phyloP scores from a whole-genome alignment of 441 rosid genomes.

The Syzygium syzygioides region DNA sequence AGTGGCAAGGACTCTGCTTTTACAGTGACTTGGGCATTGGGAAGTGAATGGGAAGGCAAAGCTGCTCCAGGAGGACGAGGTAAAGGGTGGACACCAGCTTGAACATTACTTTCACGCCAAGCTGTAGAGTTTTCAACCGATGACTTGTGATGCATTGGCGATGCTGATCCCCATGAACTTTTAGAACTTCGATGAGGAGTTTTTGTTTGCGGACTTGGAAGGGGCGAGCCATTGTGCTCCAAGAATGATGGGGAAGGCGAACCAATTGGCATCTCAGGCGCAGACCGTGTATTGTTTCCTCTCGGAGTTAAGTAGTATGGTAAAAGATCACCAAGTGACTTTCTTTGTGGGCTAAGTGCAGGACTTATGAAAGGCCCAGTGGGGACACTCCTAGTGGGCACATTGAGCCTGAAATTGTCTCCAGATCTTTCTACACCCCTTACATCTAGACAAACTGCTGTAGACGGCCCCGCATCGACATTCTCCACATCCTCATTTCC shows the following conservation, averaged over 20 bases:
- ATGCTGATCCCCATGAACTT: slow-evolving; percentile 48
- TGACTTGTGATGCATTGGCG: slow-evolving; percentile 44
- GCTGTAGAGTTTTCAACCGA: slow-evolving; percentile 31
- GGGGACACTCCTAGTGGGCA: slow-evolving; percentile 61
- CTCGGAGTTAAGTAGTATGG: slow-evolving; percentile 35
- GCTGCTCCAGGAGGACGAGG: slow-evolving; percentile 93
- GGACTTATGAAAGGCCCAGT: slow-evolving; percentile 62
- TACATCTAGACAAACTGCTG: slow-evolving; percentile 19
- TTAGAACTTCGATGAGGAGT: slow-evolving; percentile 41
- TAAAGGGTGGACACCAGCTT: slow-evolving; percentile 59
- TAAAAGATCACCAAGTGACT: slow-evolving; percentile 25
- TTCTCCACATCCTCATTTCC: slow-evolving; percentile 34
- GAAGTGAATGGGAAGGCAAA: slow-evolving; percentile 28
- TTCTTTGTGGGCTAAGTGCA: slow-evolving; percentile 46
- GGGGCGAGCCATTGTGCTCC: slow-evolving; percentile 52
- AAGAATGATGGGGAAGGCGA: slow-evolving; percentile 58
- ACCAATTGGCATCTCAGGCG: slow-evolving; percentile 62
- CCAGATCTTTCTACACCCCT: slow-evolving; percentile 18
- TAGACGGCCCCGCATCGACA: slow-evolving; percentile 18
- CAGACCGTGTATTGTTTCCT: slow-evolving; percentile 73
- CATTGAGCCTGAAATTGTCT: slow-evolving; percentile 33
- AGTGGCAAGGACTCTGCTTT: slow-evolving; percentile 45
- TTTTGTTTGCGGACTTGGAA: slow-evolving; percentile 53
- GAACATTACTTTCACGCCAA: slow-evolving; percentile 33
- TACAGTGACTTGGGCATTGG: slow-evolving; percentile 26